Percentiles rank a stretch among this genome's conserved stretches.
Evolutionary conservation across 139 green algal genomes (phyloP).

Genomic region (Chlamydomonas sphaeroides): DNA sequence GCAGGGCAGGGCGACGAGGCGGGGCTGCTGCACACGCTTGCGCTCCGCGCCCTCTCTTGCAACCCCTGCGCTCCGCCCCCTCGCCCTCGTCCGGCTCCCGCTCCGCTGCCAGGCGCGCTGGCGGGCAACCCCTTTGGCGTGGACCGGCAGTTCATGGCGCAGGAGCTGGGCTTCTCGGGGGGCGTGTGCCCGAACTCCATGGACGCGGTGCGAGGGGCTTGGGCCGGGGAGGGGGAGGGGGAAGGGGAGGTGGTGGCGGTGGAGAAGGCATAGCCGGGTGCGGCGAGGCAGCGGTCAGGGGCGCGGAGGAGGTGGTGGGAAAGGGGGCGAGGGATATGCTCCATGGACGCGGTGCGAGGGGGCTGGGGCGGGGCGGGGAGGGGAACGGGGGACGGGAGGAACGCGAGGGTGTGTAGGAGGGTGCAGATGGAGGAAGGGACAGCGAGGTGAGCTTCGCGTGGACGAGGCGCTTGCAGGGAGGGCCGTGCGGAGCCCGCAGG

Average conservation of each 20-base stretch:
- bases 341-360: constrained; percentile 91
- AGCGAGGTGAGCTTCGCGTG: no score
- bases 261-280: background rate
- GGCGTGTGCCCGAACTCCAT: constrained; percentile 92
- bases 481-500: no score
- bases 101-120: constrained; percentile 84
- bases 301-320: background rate
- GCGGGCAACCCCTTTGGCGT: constrained; percentile 96
- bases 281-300: no score
- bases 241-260: background rate
- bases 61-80: background rate
- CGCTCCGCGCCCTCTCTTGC: no score
- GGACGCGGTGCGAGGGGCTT: constrained; percentile 87
- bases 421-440: no score
- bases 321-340: constrained; percentile 46
- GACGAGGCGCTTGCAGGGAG: no score
- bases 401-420: no score
- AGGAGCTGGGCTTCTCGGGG: constrained; percentile 79
- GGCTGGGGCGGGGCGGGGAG: no score
- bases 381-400: background rate
- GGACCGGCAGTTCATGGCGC: constrained; percentile 84
- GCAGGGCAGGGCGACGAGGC: no score
- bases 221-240: background rate
- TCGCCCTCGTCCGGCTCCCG: background rate
- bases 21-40: no score